Evolutionary conservation across 805 yeast genomes (phyloP).

Genomic region (Maudiozyma serrabonitensis): DNA sequence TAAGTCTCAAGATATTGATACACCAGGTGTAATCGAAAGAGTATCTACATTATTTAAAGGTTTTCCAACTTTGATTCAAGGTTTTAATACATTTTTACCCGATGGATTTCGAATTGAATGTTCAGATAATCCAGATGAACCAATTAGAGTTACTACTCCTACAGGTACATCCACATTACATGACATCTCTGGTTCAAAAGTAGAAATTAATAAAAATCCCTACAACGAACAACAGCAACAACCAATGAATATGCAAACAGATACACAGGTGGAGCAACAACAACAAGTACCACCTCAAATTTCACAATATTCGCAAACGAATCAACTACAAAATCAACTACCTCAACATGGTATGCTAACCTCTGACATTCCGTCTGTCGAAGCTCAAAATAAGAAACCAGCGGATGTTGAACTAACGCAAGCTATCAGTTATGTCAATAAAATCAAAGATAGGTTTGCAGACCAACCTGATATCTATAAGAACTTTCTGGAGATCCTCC

Average conservation of each 20-base stretch:
- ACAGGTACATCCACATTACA: conserved; percentile 48
- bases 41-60: conserved; percentile 88
- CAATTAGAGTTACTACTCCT: conserved; percentile 92
- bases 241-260: conserved; percentile 2
- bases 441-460: conserved; percentile 87
- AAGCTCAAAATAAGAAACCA: conserved; percentile 15
- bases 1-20: conserved; percentile 89
- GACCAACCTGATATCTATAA: conserved; percentile 93
- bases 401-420: conserved; percentile 92
- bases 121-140: conserved; percentile 78
- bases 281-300: conserved; percentile 5
- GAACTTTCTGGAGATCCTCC: conserved; percentile 86
- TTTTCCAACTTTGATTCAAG: conserved; percentile 88
- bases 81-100: conserved; percentile 94
- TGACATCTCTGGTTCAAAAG: neutral
- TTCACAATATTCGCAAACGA: conserved; percentile 3
- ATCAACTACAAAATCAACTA: conserved; percentile 11
- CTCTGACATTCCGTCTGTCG: neutral
- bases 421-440: conserved; percentile 92
- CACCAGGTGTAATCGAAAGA: conserved; percentile 96
- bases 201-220: neutral
- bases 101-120: conserved; percentile 94
- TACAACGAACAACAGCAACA: neutral
- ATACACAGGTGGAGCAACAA: neutral
- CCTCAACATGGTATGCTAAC: conserved; percentile 2